These are phyloP conservation scores for Aureobasidium zeae DNA, from an alignment of 2,329 filamentous ascomycete genomes.

Conservation along the genomic window DNA sequence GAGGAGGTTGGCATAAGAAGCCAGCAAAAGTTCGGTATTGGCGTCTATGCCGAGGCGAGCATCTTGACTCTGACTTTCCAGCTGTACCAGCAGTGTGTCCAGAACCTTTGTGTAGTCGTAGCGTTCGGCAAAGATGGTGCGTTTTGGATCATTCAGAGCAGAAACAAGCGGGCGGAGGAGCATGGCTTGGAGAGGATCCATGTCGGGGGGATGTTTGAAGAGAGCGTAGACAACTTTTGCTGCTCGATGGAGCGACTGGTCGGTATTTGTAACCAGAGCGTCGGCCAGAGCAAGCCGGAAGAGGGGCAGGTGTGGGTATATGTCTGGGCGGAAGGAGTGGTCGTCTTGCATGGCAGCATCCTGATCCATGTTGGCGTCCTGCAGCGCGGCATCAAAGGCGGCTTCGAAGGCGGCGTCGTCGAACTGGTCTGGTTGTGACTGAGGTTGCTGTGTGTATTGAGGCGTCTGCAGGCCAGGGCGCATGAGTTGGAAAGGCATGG, in stretches of 20 bases:
- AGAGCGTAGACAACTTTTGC: constrained; percentile 13
- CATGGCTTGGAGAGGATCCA: constrained; percentile 13
- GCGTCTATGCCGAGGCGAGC: background rate
- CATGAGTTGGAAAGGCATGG: background rate
- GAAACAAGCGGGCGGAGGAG: constrained; percentile 17
- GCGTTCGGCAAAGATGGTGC: constrained; percentile 4
- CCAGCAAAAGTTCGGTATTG: constrained; percentile 7
- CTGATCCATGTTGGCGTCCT: constrained; percentile 26
- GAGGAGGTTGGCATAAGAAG: constrained; percentile 11
- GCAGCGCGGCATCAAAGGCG: constrained; percentile 43
- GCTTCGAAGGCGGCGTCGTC: constrained; percentile 48
- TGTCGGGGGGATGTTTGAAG: constrained; percentile 8
- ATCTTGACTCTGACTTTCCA: background rate
- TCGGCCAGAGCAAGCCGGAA: constrained; percentile 15
- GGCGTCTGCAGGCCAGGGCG: background rate
- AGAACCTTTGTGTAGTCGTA: background rate
- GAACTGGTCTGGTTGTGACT: constrained; percentile 30
- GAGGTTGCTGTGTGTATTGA: constrained; percentile 23
- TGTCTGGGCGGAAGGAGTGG: constrained; percentile 9
- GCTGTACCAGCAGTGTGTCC: background rate
- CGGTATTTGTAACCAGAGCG: constrained; percentile 13
- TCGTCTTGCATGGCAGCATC: constrained; percentile 14
- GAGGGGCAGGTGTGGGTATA: constrained; percentile 17
- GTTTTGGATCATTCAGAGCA: constrained; percentile 7
- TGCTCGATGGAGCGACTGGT: constrained; percentile 17